Percentiles rank a stretch among this genome's conserved stretches.
Evolutionary conservation across 2,329 filamentous ascomycete genomes (phyloP).

Genomic region (Ascocoryne sarcoides): DNA sequence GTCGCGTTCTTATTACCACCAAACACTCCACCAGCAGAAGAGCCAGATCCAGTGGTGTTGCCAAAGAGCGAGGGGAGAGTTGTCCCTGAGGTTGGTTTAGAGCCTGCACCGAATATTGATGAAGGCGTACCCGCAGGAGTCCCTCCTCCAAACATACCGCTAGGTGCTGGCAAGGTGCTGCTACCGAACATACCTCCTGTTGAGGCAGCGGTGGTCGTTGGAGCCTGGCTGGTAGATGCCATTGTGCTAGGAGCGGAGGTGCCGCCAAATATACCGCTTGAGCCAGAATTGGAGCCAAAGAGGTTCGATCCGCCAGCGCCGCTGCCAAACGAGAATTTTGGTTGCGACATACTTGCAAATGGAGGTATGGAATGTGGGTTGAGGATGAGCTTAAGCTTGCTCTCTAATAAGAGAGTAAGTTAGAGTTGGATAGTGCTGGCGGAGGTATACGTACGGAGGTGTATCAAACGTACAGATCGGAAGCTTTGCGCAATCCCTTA

Average conservation of each 20-base stretch:
- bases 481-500: too few relatives aligned
- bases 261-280: conserved; percentile 27
- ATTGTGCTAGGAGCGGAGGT: conserved; percentile 10
- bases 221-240: conserved; percentile 11
- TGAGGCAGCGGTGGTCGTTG: conserved; percentile 3
- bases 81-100: conserved; percentile 14
- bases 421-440: too few relatives aligned
- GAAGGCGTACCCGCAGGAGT: conserved; percentile 1
- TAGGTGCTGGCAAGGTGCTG: conserved; percentile 4
- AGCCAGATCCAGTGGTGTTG: conserved; percentile 23
- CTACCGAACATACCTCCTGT: conserved; percentile 2
- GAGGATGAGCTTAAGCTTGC: too few relatives aligned
- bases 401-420: too few relatives aligned
- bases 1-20: conserved; percentile 2
- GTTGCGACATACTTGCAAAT: not conserved
- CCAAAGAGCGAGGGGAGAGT: conserved; percentile 19
- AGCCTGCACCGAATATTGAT: conserved; percentile 8
- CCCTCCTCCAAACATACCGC: conserved; percentile 10
- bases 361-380: too few relatives aligned
- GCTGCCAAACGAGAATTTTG: conserved; percentile 30
- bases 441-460: too few relatives aligned
- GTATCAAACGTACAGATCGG: too few relatives aligned
- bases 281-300: conserved; percentile 6
- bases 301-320: conserved; percentile 10
- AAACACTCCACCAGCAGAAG: conserved; percentile 16